Conservation (phyloP, 2,329 filamentous ascomycete genomes). For the Fusarium siculi region DNA sequence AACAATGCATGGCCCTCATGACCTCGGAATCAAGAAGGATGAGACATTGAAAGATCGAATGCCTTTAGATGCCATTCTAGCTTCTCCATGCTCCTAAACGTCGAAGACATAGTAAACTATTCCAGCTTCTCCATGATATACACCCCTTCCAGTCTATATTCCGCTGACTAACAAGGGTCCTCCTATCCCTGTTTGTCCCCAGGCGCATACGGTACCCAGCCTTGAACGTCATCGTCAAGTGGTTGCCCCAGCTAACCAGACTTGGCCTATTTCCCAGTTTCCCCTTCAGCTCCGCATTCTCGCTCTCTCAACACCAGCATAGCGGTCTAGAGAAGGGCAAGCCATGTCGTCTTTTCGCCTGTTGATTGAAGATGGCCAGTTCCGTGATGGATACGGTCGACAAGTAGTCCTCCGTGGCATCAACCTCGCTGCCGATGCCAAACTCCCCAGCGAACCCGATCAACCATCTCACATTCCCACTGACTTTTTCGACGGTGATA, state of each 20-base stretch:
- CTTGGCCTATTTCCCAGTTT: slow-evolving; percentile 28
- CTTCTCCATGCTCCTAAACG: background rate
- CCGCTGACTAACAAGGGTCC: slow-evolving; percentile 36
- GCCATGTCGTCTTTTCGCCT: slow-evolving; percentile 80
- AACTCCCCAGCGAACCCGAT: slow-evolving; percentile 84
- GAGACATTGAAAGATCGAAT: background rate
- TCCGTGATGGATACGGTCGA: slow-evolving; percentile 83
- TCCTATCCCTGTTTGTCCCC: slow-evolving; percentile 14
- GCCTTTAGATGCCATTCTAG: background rate
- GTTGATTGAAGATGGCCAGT: slow-evolving; percentile 84
- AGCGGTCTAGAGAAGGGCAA: slow-evolving; percentile 9
- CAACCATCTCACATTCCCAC: slow-evolving; percentile 81
- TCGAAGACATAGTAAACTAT: background rate
- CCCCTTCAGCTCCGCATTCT: slow-evolving; percentile 10
- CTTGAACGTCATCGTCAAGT: slow-evolving; percentile 40
- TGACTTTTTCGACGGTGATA: slow-evolving; percentile 92
- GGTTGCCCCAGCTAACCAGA: slow-evolving; percentile 25
- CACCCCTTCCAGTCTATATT: background rate
- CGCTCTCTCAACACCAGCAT: slow-evolving; percentile 9
- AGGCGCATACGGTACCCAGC: slow-evolving; percentile 10
- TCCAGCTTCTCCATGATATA: background rate
- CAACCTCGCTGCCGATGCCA: slow-evolving; percentile 91
- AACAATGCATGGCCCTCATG: slow-evolving; percentile 17
- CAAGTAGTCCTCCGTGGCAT: slow-evolving; percentile 92
- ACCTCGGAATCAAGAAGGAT: slow-evolving; percentile 1